Conservation (phyloP, 1,139 yeast species). For the Yamadazyma jaroonii region DNA sequence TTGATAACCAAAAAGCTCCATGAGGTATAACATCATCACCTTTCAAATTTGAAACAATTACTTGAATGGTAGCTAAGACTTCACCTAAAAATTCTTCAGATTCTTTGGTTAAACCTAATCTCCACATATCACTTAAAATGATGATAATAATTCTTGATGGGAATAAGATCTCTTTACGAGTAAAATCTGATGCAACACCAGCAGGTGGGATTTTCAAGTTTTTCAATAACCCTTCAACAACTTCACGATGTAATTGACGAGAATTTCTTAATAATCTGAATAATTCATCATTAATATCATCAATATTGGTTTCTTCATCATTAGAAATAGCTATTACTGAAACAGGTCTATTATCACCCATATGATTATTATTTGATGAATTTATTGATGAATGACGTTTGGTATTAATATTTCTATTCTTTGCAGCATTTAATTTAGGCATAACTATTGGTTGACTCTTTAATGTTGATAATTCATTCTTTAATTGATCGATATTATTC, state of each 20-base stretch:
- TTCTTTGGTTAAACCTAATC: slow-evolving; percentile 89
- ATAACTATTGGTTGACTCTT: slow-evolving; percentile 30
- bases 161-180: slow-evolving; percentile 89
- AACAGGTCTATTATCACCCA: slow-evolving; percentile 47
- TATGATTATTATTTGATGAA: not conserved
- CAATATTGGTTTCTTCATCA: slow-evolving; percentile 56
- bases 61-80: slow-evolving; percentile 84
- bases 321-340: slow-evolving; percentile 58
- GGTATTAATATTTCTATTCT: slow-evolving; percentile 27
- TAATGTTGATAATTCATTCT: slow-evolving; percentile 58
- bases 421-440: slow-evolving; percentile 22
- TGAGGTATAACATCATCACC: slow-evolving; percentile 88
- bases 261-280: slow-evolving; percentile 77
- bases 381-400: slow-evolving; percentile 40
- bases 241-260: slow-evolving; percentile 75
- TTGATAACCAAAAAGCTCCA: slow-evolving; percentile 98
- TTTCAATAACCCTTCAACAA: slow-evolving; percentile 81
- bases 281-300: slow-evolving; percentile 71
- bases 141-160: slow-evolving; percentile 95
- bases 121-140: slow-evolving; percentile 96
- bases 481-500: slow-evolving; percentile 66
- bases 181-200: slow-evolving; percentile 76
- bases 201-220: slow-evolving; percentile 88
- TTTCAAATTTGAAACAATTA: slow-evolving; percentile 63
- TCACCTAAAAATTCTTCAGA: slow-evolving; percentile 90